Base-by-base conservation (phyloP, 805 yeast species). In the Myxozyma monticola region DNA sequence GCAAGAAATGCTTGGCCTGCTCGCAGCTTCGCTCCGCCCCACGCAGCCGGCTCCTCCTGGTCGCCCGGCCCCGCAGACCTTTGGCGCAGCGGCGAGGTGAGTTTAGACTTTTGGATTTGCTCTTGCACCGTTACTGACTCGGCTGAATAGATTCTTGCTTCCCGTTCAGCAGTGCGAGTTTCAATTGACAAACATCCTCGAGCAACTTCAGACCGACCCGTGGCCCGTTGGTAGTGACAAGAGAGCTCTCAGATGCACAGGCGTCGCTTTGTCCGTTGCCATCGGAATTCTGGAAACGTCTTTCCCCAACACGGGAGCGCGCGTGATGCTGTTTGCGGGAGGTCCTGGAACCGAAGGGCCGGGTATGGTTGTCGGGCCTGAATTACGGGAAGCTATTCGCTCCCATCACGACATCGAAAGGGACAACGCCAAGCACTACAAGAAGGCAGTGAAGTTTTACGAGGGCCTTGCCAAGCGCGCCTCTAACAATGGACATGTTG, bases 281-380 rank as follows among this genome's bases (percentile, higher is more conserved):
- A 76, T 89, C 24, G 78, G 85, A 60, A 67, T 93, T 48, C 77
- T 89, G 58, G 96, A 90, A 66, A 83, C 87, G 33, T 76, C 93
- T 25, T 88, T 81, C 71, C 83, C 89, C 45, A 89, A 87, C 49
- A 80, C 83, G 60, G 96, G 97, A 43, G 89, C 95, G 14, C 82
- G 97, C 67, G 77, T 93, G 61, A 83, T 88, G 75, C 75, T 93
- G 52, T 93, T 93, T 65, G 82, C 96, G 35, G 95, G 91, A 46
- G 99, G 99, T 56, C 95, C 96, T 42, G 84, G 96, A 67, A 93
- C 99, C 39, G 82, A 85, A 65, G 85, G 85, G 39, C 98, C 99
- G 10, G 99, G 99, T 62, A 74, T 87, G 67, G 88, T 93, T 60
- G 99, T 93, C 25, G 88, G 91, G 38, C 81, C 84, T 21, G 93